Percentiles rank a stretch among this genome's conserved stretches.
phyloP scores from a whole-genome alignment of 352 stramenopile genomes.

The Phytophthora pinifolia region DNA sequence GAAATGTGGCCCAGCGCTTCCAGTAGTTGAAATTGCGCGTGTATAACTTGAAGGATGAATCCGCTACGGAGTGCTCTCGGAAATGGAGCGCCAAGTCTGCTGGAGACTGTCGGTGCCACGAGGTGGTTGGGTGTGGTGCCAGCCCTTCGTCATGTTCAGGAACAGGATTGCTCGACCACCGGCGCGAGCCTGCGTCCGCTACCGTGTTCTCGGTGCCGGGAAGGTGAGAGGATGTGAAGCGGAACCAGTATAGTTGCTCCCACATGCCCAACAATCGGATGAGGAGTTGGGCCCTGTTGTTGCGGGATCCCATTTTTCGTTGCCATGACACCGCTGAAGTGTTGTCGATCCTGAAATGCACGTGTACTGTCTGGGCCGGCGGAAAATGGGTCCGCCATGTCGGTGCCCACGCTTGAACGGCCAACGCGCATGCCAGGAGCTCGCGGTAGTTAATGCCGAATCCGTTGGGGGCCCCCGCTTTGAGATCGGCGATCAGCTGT shows the following conservation, averaged over 20 bases:
- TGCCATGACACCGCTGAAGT: constrained; percentile 12
- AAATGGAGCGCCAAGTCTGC: neutral
- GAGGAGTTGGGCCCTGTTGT: constrained; percentile 7
- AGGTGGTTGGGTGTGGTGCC: neutral
- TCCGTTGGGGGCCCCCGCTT: no score
- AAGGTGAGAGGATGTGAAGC: constrained; percentile 8
- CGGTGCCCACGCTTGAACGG: neutral
- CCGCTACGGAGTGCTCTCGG: constrained; percentile 6
- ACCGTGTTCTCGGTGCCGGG: neutral
- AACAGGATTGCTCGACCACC: neutral
- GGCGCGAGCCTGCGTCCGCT: neutral
- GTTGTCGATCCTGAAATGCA: constrained; percentile 23
- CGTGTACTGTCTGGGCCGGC: constrained; percentile 1
- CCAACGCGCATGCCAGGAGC: neutral
- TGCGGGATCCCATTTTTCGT: neutral
- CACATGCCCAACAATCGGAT: constrained; percentile 1
- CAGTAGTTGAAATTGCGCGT: neutral
- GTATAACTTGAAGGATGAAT: neutral
- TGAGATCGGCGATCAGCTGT: no score
- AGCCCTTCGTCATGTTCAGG: neutral
- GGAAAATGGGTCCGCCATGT: neutral
- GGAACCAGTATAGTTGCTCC: neutral
- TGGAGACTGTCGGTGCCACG: neutral
- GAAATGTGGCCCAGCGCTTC: neutral
- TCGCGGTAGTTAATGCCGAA: constrained; percentile 13